Evolutionary conservation across 2,329 filamentous ascomycete species (phyloP).

Genomic region (Trichoderma simmonsii): DNA sequence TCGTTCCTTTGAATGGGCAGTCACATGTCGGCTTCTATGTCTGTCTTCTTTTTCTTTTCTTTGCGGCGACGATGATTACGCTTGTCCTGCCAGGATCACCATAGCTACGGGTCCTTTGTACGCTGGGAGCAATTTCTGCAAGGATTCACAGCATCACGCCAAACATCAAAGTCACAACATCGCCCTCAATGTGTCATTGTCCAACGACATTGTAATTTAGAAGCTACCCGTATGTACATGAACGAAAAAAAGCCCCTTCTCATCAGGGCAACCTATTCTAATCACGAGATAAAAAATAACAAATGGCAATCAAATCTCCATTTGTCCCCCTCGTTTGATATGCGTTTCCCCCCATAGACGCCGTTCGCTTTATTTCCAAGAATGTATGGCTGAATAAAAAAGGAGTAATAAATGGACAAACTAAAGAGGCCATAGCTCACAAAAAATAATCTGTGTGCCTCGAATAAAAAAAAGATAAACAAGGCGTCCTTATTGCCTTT

Average conservation of each 20-base stretch:
- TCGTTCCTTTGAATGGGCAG: too few relatives aligned
- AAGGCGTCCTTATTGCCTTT: background rate
- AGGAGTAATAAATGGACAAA: background rate
- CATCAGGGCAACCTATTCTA: background rate
- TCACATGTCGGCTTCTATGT: too few relatives aligned
- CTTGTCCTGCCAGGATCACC: too few relatives aligned
- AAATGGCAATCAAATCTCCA: background rate
- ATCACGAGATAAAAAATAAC: background rate
- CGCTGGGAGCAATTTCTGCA: too few relatives aligned
- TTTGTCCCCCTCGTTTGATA: background rate
- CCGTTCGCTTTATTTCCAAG: constrained; percentile 16
- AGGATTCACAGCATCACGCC: background rate
- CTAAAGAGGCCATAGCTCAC: background rate
- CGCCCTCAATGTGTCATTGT: background rate
- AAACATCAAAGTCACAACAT: background rate
- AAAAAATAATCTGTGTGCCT: background rate
- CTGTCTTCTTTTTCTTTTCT: too few relatives aligned
- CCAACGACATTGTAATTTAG: background rate
- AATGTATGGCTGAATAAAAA: background rate
- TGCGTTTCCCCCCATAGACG: background rate
- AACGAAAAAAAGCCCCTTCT: background rate
- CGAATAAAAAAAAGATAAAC: background rate
- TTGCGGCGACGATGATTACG: too few relatives aligned
- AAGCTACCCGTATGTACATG: background rate
- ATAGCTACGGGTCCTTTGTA: too few relatives aligned